These are phyloP conservation scores for Penicillium sumatraense DNA, from an alignment of 2,329 filamentous ascomycete genomes.

Conservation along the genomic window DNA sequence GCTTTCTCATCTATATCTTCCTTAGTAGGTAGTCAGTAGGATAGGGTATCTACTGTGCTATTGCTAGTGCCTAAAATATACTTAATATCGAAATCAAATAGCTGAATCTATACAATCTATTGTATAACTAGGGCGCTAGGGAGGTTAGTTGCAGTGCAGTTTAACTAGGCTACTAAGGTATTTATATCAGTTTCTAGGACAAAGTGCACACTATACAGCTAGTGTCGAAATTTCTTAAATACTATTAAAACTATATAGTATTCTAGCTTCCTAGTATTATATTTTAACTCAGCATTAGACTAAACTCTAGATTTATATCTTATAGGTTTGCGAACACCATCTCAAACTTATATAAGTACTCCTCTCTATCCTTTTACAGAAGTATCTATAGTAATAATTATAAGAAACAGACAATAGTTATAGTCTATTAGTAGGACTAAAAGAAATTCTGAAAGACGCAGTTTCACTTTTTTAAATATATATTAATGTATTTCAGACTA, in stretches of 20 bases:
- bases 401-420: neutral
- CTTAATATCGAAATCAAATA: too few relatives aligned
- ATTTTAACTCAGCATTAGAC: neutral
- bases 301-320: neutral
- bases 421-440: neutral
- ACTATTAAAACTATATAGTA: neutral
- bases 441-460: neutral
- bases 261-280: neutral
- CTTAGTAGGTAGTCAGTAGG: too few relatives aligned
- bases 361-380: neutral
- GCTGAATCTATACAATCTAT: too few relatives aligned
- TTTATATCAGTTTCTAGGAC: conserved; percentile 2
- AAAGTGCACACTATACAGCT: conserved; percentile 1
- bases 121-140: neutral
- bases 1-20: too few relatives aligned
- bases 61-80: too few relatives aligned
- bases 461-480: neutral
- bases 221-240: conserved; percentile 4
- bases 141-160: neutral
- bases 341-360: neutral
- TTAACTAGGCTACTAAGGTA: neutral
- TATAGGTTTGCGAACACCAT: neutral
- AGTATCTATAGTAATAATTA: neutral
- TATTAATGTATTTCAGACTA: neutral
- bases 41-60: too few relatives aligned